A percentile compares a stretch with the other conserved stretches of the same genome.
These are phyloP conservation scores for Cladobotryum mycophilum DNA, from an alignment of 2,329 filamentous ascomycete genomes.

Conservation along the genomic window DNA sequence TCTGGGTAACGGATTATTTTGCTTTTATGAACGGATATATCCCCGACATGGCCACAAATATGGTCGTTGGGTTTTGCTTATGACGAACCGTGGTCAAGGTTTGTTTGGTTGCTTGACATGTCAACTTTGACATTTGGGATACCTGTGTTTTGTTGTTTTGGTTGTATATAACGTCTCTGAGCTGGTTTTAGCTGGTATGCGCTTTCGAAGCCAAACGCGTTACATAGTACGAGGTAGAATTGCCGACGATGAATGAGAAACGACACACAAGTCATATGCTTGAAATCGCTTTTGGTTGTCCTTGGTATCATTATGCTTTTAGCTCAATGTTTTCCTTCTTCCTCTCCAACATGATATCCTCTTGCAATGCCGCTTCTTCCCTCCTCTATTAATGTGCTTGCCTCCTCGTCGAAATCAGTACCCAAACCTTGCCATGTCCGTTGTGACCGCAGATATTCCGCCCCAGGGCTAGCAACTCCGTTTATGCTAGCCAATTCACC, in stretches of 20 bases:
- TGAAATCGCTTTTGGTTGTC: background rate
- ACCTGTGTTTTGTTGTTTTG: background rate
- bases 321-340: conserved; percentile 27
- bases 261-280: background rate
- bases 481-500: conserved; percentile 76
- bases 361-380: conserved; percentile 82
- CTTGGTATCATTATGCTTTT: background rate
- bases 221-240: background rate
- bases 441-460: conserved; percentile 75
- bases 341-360: conserved; percentile 72
- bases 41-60: background rate
- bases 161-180: conserved; percentile 5
- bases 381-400: conserved; percentile 70
- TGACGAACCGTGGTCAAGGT: background rate
- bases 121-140: background rate
- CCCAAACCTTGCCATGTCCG: conserved; percentile 90
- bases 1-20: background rate
- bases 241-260: background rate
- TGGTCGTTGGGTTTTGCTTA: background rate
- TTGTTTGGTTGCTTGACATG: background rate
- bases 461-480: conserved; percentile 82
- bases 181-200: background rate
- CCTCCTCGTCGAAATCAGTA: conserved; percentile 65
- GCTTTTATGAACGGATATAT: conserved; percentile 4
- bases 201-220: background rate